Percentiles rank a stretch among this genome's conserved stretches.
phyloP scores from a whole-genome alignment of 2,329 filamentous ascomycete species.

The Verticillium nonalfalfae region DNA sequence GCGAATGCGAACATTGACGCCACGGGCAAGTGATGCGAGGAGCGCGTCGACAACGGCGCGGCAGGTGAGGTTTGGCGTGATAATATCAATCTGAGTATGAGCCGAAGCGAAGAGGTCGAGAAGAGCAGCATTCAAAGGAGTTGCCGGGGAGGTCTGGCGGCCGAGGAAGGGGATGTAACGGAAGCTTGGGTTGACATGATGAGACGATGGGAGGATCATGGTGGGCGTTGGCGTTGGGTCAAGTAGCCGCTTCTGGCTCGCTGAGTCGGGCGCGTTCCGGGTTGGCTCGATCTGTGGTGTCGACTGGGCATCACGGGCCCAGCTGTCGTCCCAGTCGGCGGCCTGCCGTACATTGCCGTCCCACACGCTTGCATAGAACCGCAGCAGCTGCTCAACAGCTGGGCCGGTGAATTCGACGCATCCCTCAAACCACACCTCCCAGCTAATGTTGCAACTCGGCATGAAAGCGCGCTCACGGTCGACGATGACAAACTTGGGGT shows the following conservation, averaged over 20 bases:
- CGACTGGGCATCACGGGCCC: neutral
- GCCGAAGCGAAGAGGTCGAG: slow-evolving; percentile 56
- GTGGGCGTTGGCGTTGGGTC: slow-evolving; percentile 34
- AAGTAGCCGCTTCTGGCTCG: slow-evolving; percentile 12
- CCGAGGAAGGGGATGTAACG: slow-evolving; percentile 49
- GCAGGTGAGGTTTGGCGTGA: slow-evolving; percentile 74
- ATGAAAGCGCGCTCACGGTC: slow-evolving; percentile 62
- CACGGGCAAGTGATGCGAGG: slow-evolving; percentile 53
- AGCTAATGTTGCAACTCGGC: slow-evolving; percentile 79
- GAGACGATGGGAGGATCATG: slow-evolving; percentile 66
- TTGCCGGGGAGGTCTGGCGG: slow-evolving; percentile 46
- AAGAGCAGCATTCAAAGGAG: slow-evolving; percentile 62
- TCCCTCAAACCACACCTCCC: slow-evolving; percentile 83
- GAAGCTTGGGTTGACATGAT: slow-evolving; percentile 63
- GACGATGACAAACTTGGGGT: slow-evolving; percentile 74
- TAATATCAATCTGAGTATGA: slow-evolving; percentile 53
- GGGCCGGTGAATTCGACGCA: slow-evolving; percentile 61
- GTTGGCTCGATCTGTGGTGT: slow-evolving; percentile 1
- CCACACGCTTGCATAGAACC: slow-evolving; percentile 69
- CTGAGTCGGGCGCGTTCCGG: slow-evolving; percentile 10
- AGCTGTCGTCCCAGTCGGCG: slow-evolving; percentile 13
- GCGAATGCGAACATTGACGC: slow-evolving; percentile 61
- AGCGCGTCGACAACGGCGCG: slow-evolving; percentile 57
- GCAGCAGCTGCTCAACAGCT: slow-evolving; percentile 53
- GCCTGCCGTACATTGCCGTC: slow-evolving; percentile 12